phyloP scores from a whole-genome alignment of 257 asterid genomes.

The Pogostemon cablin region DNA sequence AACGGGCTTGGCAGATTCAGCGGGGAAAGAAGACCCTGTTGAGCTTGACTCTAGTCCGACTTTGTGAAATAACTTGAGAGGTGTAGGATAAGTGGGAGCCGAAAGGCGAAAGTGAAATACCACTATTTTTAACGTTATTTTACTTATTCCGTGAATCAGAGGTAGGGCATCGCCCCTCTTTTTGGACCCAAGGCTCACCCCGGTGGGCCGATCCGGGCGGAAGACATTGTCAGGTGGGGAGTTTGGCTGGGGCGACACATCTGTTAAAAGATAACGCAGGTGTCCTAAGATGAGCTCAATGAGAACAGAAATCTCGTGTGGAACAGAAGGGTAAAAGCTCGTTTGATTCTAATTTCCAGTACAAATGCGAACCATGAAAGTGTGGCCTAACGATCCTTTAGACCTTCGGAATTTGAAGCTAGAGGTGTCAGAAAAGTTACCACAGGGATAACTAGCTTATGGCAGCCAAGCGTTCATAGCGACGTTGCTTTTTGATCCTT shows the following conservation, averaged over 20 bases:
- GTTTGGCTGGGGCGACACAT: constrained; percentile 53
- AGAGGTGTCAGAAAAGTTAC: constrained; percentile 38
- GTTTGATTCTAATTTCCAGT: too few relatives aligned
- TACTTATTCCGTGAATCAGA: too few relatives aligned
- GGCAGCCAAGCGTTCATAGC: too few relatives aligned
- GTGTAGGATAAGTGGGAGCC: background rate
- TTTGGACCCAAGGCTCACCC: constrained; percentile 65
- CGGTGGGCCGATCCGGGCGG: constrained; percentile 54
- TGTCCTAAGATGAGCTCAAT: too few relatives aligned
- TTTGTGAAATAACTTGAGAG: constrained; percentile 19
- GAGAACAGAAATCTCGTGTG: too few relatives aligned
- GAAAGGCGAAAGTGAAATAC: background rate
- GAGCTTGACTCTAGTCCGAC: constrained; percentile 58
- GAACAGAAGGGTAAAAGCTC: too few relatives aligned
- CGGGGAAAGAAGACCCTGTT: constrained; percentile 69
- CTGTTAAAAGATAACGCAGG: too few relatives aligned
- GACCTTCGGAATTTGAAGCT: constrained; percentile 49
- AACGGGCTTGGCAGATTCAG: too few relatives aligned
- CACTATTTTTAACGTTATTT: too few relatives aligned
- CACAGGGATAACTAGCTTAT: background rate
- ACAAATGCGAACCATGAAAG: constrained; percentile 1
- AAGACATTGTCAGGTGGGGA: constrained; percentile 64
- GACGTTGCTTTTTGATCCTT: too few relatives aligned
- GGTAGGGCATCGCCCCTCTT: constrained; percentile 41
- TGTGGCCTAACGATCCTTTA: constrained; percentile 48